phyloP scores from a whole-genome alignment of 2,329 filamentous ascomycete genomes.

The Neopestalotiopsis sp. region DNA sequence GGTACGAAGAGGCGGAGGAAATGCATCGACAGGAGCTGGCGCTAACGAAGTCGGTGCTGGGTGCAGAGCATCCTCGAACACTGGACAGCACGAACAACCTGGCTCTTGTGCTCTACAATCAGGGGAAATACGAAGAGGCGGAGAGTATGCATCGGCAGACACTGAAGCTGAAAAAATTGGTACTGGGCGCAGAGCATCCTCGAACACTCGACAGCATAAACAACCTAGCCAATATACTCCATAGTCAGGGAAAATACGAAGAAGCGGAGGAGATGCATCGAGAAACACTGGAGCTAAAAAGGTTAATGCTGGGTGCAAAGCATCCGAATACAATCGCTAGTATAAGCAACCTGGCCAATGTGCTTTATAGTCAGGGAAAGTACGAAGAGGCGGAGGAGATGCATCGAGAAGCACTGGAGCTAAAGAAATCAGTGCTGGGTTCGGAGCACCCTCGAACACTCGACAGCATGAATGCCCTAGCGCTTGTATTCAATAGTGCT shows the following conservation, averaged over 20 bases:
- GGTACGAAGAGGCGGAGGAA: too few species aligned
- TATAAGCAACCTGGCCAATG: neutral
- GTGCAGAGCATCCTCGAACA: too few species aligned
- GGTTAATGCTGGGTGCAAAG: neutral
- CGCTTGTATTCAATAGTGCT: too few species aligned
- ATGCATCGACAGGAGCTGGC: too few species aligned
- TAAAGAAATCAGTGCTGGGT: neutral
- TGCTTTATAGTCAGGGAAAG: neutral
- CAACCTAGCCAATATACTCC: too few species aligned
- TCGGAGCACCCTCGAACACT: neutral
- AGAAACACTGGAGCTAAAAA: neutral
- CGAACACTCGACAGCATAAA: too few species aligned
- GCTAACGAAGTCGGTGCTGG: too few species aligned
- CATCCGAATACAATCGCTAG: neutral
- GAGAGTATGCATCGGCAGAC: too few species aligned
- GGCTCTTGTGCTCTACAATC: too few species aligned
- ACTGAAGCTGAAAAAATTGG: too few species aligned
- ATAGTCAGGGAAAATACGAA: neutral
- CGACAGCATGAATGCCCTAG: neutral
- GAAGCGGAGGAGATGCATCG: neutral
- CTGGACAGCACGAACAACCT: too few species aligned
- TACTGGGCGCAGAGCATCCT: too few species aligned
- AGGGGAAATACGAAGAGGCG: neutral
- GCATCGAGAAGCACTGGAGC: slow-evolving; percentile 11
- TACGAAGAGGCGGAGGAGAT: neutral